Base-by-base conservation (phyloP, 805 yeast species). In the Saturnispora halmiae region DNA sequence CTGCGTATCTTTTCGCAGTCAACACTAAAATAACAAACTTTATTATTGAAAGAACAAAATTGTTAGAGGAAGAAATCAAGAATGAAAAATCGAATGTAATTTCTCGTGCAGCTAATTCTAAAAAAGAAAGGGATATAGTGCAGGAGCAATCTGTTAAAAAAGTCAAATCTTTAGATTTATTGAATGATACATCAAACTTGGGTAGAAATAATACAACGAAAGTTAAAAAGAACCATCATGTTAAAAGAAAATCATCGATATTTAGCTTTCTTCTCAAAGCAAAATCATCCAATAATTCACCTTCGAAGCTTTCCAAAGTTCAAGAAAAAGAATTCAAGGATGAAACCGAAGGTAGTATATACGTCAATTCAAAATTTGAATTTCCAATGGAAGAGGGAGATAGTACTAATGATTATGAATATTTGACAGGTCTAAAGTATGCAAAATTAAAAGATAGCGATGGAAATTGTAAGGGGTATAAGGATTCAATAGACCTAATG, bases 361-460 rank as follows among this genome's bases (percentile, higher is more conserved):
- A 54, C 44, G 65, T 60, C 8, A 60, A 51, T 32, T 54, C 64
- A 4, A 47, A 53, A 18, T 62, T 62, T 48, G 57, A 47, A 36
- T 62, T 62, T 43, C 65, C 65, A 9, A 38, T 44, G 43, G 46
- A 36, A 7, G 38, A 41, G 7, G 13, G 38, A 28, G 25, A 40
- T 13, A 13, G 15, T 6, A 15, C 11, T 4, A n/a, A 39, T 16
- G 16, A 11, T 4, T 14, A 31, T 9, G 19, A 16, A 14, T 15
- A n/a, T 24, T 9, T 34, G 3, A 30, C 30, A 7, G 43, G 36
- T 25, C 28, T 26, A 21, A 34, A 16, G 26, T 28, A 33, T 29
- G 43, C 40, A 3, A 18, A 28, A n/a, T 16, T 46, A 3, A 46
- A 42, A 14, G 25, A 32, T 26, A 33, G 21, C 16, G 25, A 38